Base-by-base conservation (phyloP, 768 basidiomycete species). In the Mycena sanguinolenta region DNA sequence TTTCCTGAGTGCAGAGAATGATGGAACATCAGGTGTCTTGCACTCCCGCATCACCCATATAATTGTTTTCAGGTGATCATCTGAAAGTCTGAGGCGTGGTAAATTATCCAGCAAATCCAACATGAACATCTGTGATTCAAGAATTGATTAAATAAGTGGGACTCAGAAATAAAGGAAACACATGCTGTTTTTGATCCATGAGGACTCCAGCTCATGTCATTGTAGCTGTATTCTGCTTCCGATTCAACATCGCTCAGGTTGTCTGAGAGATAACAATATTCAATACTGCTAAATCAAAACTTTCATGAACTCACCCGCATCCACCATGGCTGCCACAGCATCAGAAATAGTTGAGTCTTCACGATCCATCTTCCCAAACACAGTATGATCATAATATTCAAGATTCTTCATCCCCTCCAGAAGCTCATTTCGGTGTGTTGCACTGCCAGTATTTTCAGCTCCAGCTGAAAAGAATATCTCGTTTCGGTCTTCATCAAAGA, bases 11-110 rank as follows among this genome's bases (percentile, higher is more conserved):
- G 72, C 72, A 16, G 60, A 61, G 36, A 81, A 79, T 6, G 76
- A 67, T 7, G 81, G 82, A 0, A 83, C 79, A 70, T 80, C 70
- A 13, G 72, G 75, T 52, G 77, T 76, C 9, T 77, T 75, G 46
- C 75, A 52, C 14, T 52, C 50, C 3, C 27, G 27, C 50, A 52
- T 52, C 3, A 52, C 27, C 50, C 27, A 52, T 3, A 52, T 52
- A 13, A 52, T 52, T 25, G 50, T 52, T 52, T 52, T 52, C 6
- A 52, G 27, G 6, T 52, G 50, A 14, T 52, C 27, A 28, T 52
- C 50, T 13, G 50, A 52, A 6, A 52, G 50, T 28, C 50, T 25
- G 3, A 52, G 27, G 6, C 50, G 27, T 16, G 50, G 23, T 14
- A 52, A 52, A 21, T 52, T 52, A 14, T 52, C 50, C 50, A 52